Evolutionary conservation across 768 basidiomycete genomes (phyloP), one percentile per base, ranked within the genome.

Genomic region (Boletus eberwhitei): DNA sequence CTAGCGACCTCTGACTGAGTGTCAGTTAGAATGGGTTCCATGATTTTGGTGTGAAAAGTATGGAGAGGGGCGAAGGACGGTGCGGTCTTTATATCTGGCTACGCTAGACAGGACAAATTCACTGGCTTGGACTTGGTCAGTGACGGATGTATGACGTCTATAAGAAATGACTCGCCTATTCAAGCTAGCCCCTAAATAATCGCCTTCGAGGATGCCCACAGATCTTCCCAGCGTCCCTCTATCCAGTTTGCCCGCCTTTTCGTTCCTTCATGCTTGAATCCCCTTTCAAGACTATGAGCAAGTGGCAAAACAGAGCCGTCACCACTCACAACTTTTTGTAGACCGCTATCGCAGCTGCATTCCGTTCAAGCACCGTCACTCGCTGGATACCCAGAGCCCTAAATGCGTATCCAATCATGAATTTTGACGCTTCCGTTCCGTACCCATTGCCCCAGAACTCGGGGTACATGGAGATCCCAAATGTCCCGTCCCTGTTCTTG

Each of bases 1-100:
- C 74, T 77, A 61, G 68, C 63, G 35, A 81, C 67, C 63, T 83
- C 76, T 17, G 74, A 72, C 49, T 80, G 73, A 48, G 81, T 74
- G 2, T 63, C 50, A 11, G 48, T 50, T 21, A 45, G 7, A 17
- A 46, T 43, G 0, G 59, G 19, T 38, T 50, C 29, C 66, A 71
- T 70, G 48, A 21, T 46, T 4, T n/a, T 26, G 4, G 21, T 1
- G 32, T 12, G 24, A 26, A 19, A 29, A 69, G 8, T 17, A 26
- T 9, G 14, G 13, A 26, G 34, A 47, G 26, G 48, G 44, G 49
- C 9, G 24, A 29, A 9, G 29, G 8, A 29, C 29, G 6, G 31
- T n/a, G n/a, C 34, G 7, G 16, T 22, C 24, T 54, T 54, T 61
- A 53, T 55, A 42, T n/a, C n/a, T 13, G 39, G 19, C 19, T n/a